Percentiles rank a stretch among this genome's conserved stretches.
phyloP scores from a whole-genome alignment of 352 stramenopile species.

The Phytophthora capsici region DNA sequence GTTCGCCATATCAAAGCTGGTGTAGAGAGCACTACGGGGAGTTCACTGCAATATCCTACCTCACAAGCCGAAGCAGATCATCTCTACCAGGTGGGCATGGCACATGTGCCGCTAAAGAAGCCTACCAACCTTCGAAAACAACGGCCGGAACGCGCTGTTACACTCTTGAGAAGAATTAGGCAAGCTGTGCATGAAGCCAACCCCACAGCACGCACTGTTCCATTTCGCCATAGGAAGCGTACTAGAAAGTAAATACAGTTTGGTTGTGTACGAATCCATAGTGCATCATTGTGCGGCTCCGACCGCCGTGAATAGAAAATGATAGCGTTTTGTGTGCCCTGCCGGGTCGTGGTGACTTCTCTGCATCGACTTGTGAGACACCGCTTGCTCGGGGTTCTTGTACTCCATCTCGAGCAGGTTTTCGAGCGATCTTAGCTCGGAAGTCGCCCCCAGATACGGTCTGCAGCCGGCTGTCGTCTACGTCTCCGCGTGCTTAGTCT shows the following conservation, averaged over 20 bases:
- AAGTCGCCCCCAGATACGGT: no score
- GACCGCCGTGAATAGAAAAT: no score
- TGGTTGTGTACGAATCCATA: no score
- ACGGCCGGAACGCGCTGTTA: constrained; percentile 8
- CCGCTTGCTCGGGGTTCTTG: no score
- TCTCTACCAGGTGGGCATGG: constrained; percentile 4
- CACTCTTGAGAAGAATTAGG: constrained; percentile 1
- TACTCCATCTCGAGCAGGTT: no score
- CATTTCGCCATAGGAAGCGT: constrained; percentile 10
- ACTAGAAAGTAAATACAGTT: constrained; percentile 1
- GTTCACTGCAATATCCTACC: background rate
- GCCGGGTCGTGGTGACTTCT: no score
- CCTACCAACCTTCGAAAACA: background rate
- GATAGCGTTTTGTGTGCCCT: no score
- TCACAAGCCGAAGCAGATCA: background rate
- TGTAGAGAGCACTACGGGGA: background rate
- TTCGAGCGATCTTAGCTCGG: no score
- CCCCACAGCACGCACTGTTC: background rate
- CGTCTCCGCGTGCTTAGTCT: no score
- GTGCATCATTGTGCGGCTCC: no score
- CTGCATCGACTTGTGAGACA: no score
- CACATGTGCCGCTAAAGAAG: constrained; percentile 6
- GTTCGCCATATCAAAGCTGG: constrained; percentile 5
- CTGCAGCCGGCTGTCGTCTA: no score
- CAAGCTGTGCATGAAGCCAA: constrained; percentile 1